phyloP scores from a whole-genome alignment of 2,329 filamentous ascomycete genomes.

The Pseudohalonectria lignicola region DNA sequence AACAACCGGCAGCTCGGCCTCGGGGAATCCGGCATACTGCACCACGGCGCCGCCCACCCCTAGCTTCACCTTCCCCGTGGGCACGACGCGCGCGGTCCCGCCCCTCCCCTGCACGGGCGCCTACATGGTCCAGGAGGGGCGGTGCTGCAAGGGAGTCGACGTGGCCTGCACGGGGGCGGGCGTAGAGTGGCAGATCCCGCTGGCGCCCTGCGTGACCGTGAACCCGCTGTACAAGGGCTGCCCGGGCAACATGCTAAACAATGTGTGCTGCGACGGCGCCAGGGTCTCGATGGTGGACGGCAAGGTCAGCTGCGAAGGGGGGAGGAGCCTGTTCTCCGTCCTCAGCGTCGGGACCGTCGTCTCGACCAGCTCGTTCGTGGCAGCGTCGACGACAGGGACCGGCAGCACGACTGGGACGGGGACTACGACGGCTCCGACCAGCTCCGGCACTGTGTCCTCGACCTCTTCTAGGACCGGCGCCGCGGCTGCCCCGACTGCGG shows the following conservation, averaged over 20 bases:
- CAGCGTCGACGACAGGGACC: no score
- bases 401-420: no score
- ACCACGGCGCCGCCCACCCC: neutral
- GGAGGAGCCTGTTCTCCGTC: slow-evolving; percentile 2
- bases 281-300: slow-evolving; percentile 7
- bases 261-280: slow-evolving; percentile 3
- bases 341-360: neutral
- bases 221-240: slow-evolving; percentile 3
- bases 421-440: no score
- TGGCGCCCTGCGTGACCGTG: neutral
- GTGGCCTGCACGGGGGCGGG: neutral
- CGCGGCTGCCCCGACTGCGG: no score
- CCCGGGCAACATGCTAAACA: slow-evolving; percentile 4
- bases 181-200: slow-evolving; percentile 3
- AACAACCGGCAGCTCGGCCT: slow-evolving; percentile 9
- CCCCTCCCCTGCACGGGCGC: slow-evolving; percentile 2
- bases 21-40: slow-evolving; percentile 2
- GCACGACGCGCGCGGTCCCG: neutral
- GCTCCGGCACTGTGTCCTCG: no score
- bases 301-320: slow-evolving; percentile 12
- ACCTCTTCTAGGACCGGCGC: no score
- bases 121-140: slow-evolving; percentile 1
- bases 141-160: slow-evolving; percentile 2
- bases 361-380: slow-evolving; percentile 1
- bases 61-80: neutral